Conservation (phyloP, 306 rosid genomes). For the Clitoria ternatea region DNA sequence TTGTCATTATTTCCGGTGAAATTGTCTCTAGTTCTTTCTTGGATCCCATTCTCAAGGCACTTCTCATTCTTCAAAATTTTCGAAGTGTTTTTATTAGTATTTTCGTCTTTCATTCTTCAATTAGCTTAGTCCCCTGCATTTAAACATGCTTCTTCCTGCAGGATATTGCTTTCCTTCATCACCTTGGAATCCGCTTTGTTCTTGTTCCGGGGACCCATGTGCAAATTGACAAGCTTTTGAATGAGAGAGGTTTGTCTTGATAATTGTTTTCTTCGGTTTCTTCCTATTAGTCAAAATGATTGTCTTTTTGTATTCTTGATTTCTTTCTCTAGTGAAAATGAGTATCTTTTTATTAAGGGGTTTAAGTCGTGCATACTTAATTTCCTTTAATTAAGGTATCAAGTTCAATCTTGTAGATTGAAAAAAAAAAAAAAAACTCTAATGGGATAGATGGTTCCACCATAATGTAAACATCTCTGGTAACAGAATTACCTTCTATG, state of each 20-base stretch:
- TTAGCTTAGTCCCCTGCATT: not conserved
- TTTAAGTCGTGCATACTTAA: too few relatives aligned
- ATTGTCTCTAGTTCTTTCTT: constrained; percentile 59
- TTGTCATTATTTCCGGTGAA: constrained; percentile 82
- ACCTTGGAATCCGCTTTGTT: constrained; percentile 85
- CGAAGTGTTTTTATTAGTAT: not conserved
- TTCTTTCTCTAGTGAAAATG: not conserved
- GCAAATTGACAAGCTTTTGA: constrained; percentile 77
- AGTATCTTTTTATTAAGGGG: not conserved
- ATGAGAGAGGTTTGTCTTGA: constrained; percentile 62
- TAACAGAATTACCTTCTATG: too few relatives aligned
- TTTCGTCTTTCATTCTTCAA: not conserved
- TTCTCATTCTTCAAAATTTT: not conserved
- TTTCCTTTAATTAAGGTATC: too few relatives aligned
- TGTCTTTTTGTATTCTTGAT: not conserved
- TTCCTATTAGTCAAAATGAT: not conserved
- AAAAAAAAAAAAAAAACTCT: too few relatives aligned
- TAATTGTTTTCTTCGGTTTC: constrained; percentile 18
- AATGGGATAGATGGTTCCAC: too few relatives aligned
- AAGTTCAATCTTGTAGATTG: too few relatives aligned
- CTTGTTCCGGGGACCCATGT: constrained; percentile 90
- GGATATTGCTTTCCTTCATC: constrained; percentile 98
- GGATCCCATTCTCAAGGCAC: constrained; percentile 84
- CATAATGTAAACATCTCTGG: too few relatives aligned
- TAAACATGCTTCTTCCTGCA: constrained; percentile 34